Base-by-base conservation (phyloP, 257 asterid species). In the Jacaranda mimosifolia region DNA sequence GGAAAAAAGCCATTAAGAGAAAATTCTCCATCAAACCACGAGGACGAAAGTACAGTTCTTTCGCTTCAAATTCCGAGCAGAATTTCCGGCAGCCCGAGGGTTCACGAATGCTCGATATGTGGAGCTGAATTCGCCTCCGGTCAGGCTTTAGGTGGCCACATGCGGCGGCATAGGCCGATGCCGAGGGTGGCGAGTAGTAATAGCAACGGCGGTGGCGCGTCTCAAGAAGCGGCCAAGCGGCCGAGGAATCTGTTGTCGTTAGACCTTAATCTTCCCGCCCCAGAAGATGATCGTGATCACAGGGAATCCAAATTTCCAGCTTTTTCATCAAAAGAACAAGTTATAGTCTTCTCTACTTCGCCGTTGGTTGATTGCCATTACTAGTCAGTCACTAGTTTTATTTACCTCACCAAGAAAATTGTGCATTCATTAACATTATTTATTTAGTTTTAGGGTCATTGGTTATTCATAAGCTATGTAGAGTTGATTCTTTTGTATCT, bases 81-180 rank as follows among this genome's bases (percentile, higher is more conserved):
- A 7, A 43, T 51, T 14, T 11, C 21, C 14, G 17, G 57, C 21
- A 40, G 57, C 48, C 52, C 52, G 6, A 85, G 91, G 87, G 90
- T 84, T 72, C 97, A 92, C 48, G 91, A 83, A 62, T 92, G 97
- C 75, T 85, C 96, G 0, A 81, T 90, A 3, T 92, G 97, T 67
- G 94, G 97, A 3, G 93, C 92, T 36, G 92, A 83, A 19, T 92
- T 92, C 55, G 80, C 48, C 42, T 92, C 96, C 7, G 97, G 97
- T 6, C 97, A 92, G 77, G 97, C 97, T 19, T 74, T 92, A 26
- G 97, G 97, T 10, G 96, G 97, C 35, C 97, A 92, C 81, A 92
- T 92, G 97, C 84, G 97, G 85, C 83, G 96, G 83, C 97, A 92
- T 75, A 83, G 96, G 73, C 89, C 95, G 62, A 48, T 85, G 15